Evolutionary conservation across 1,284 basidiomycete species (phyloP), one percentile per base, ranked within the genome.

Genomic region (Athelia psychrophila): DNA sequence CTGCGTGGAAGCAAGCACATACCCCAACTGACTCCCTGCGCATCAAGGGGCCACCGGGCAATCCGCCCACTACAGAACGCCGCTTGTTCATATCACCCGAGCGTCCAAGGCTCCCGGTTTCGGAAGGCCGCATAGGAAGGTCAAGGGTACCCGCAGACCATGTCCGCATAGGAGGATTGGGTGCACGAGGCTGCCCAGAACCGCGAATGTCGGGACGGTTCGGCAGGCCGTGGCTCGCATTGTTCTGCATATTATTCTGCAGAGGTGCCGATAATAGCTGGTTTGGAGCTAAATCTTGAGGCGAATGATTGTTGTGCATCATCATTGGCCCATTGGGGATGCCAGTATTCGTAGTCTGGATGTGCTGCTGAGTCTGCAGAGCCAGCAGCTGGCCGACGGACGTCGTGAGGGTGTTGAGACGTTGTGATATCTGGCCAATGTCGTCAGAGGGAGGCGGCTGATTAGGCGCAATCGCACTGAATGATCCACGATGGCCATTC

Each of bases 321-420:
- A 80, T 64, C 46, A 77, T 75, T 22, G 16, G 38, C 55, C 70
- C 71, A 56, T 65, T 74, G 51, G 71, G 65, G 47, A 70, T 56
- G 15, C 70, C 70, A 24, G 75, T 46, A 27, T 71, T 73, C 33
- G 71, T 61, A 50, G 67, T 65, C 53, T 81, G 80, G 35, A 84
- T 75, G 52, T 81, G 73, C 48, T 86, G 84, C 56, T 89, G 86
- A 2, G 84, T 88, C 64, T 91, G 88, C 32, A 91, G 66, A 10
- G 85, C 84, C 18, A 91, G 77, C 19, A 94, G 76, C 66, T 94
- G 92, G 18, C 91, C 88, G 46, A 95, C 91, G n/a, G 89, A 91
- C 0, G 86, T 84, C 24, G 91, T 93, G 56, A 95, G 73, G 13
- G 87, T 89, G 59, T 87, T 87, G 51, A 94, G 73, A 49, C 91